Base-by-base conservation (phyloP, 257 asterid genomes). In the Catharanthus roseus region DNA sequence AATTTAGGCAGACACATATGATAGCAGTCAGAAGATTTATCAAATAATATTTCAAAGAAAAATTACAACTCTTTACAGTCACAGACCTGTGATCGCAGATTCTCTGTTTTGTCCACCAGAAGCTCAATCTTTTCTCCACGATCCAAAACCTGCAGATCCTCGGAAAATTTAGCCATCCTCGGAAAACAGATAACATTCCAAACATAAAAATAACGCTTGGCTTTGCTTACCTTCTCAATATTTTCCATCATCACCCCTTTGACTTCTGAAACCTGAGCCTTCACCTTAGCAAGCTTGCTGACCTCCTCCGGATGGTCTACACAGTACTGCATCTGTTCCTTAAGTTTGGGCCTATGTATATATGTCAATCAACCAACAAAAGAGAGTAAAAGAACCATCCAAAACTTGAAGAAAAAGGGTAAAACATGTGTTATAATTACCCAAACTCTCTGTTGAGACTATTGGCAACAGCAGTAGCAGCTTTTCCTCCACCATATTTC, bases 231-330 rank as follows among this genome's bases (percentile, higher is more conserved):
- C 96, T 93, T 93, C 77, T 93, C 98, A 66, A 93, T 93, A 78
- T 93, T 93, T 71, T 93, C 98, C 96, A 90, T 93, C 98, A 93
- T 93, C 78, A 93, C 98, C 67, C 97, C 98, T 75, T 93, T 93
- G 73, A 93, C 98, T 89, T 90, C 97, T 44, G 93, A 77, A 82
- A 93, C 97, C 85, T 91, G 97, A 76, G 97, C 96, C 85, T 89
- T 89, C 84, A 93, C 97, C 86, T 91, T 85, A 2, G 97, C 64
- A 56, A 93, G 82, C 85, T 93, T 93, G 77, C 84, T 91, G 78
- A 93, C 78, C 83, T 93, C 99, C 62, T 93, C 99, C 31, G 99
- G 97, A 77, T 93, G 95, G 81, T 91, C 95, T 77, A 91, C 91
- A 71, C 97, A 93, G 68, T 87, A 93, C 76, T 91, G 95, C 99